Conservation (phyloP, 257 asterid genomes). For the Solanum neorickii region DNA sequence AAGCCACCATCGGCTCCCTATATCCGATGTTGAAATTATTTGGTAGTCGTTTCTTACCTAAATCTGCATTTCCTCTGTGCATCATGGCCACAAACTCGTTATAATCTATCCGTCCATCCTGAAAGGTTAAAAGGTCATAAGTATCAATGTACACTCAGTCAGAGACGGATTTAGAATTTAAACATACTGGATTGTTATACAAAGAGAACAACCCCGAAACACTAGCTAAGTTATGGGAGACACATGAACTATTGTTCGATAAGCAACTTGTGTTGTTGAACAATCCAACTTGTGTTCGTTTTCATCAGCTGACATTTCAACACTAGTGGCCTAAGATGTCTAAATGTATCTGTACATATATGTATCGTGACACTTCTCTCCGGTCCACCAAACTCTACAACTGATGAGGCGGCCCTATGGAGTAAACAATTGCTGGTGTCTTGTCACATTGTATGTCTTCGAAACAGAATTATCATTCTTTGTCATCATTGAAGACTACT, state of each 20-base stretch:
- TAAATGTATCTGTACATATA: not conserved
- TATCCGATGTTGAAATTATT: conserved; percentile 1
- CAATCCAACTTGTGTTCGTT: too few species aligned
- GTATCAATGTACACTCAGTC: not conserved
- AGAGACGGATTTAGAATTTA: not conserved
- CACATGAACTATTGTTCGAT: not conserved
- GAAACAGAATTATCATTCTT: not conserved
- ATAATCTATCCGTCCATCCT: conserved; percentile 44
- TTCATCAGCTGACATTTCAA: not conserved
- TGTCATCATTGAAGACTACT: not conserved
- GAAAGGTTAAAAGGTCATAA: not conserved
- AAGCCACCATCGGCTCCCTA: conserved; percentile 10
- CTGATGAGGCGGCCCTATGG: not conserved
- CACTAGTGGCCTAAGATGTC: not conserved
- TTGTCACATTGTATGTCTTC: not conserved
- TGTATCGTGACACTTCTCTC: not conserved
- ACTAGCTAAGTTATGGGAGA: not conserved
- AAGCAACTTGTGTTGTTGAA: not conserved
- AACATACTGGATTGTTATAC: not conserved
- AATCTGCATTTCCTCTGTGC: conserved; percentile 28
- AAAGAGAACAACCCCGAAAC: not conserved
- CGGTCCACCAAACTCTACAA: not conserved
- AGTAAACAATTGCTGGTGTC: not conserved
- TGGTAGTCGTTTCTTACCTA: conserved; percentile 20
- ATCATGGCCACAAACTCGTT: conserved; percentile 47